These are phyloP conservation scores for Fomitopsis palustris DNA, from an alignment of 1,284 basidiomycete species.

Conservation along the genomic window DNA sequence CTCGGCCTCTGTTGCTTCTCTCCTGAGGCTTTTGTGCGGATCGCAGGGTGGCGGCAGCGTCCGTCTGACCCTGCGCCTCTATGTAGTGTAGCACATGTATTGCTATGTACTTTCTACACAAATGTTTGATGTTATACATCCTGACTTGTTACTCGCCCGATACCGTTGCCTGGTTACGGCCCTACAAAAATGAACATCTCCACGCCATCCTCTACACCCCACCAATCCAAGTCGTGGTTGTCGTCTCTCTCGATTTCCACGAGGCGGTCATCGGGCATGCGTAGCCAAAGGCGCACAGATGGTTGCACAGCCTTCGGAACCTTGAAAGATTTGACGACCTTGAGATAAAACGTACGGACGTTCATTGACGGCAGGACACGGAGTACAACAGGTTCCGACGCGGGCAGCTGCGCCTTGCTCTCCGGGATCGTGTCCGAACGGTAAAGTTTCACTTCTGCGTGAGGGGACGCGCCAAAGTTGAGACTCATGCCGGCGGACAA, in stretches of 20 bases:
- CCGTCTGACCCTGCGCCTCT: no score
- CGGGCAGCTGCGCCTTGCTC: slow-evolving; percentile 16
- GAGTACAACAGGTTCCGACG: slow-evolving; percentile 31
- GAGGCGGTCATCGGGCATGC: slow-evolving; percentile 45
- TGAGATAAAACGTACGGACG: slow-evolving; percentile 46
- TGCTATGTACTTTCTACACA: no score
- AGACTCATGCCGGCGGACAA: neutral
- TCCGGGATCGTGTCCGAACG: slow-evolving; percentile 24
- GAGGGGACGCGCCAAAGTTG: neutral
- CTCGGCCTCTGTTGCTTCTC: no score
- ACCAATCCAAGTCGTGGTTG: slow-evolving; percentile 58
- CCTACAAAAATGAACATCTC: slow-evolving; percentile 30
- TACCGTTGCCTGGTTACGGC: neutral
- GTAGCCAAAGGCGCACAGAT: slow-evolving; percentile 48
- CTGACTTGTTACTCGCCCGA: neutral
- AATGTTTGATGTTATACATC: no score
- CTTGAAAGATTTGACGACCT: slow-evolving; percentile 31
- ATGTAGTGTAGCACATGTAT: no score
- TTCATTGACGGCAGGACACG: slow-evolving; percentile 66
- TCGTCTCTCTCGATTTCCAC: slow-evolving; percentile 44
- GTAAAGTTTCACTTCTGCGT: slow-evolving; percentile 7
- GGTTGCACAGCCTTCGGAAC: slow-evolving; percentile 25
- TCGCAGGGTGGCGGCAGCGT: no score
- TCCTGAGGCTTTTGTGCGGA: no score
- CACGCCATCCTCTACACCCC: slow-evolving; percentile 63